Base-by-base conservation (phyloP, 2,329 filamentous ascomycete species). In the Xylaria digitata region DNA sequence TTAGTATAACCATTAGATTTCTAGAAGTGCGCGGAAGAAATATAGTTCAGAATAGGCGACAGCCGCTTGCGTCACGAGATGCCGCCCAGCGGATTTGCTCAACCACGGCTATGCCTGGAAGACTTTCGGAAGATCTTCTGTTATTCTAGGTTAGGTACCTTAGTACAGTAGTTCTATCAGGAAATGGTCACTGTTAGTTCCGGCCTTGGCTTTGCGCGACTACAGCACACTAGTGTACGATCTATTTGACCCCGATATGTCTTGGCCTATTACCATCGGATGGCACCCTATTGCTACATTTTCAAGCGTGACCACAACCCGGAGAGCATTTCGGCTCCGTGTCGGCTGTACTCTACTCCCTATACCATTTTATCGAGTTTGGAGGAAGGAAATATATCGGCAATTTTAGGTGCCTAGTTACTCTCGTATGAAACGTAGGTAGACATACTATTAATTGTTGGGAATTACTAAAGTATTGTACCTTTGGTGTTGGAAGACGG, bases 181-280 rank as follows among this genome's bases (percentile, higher is more conserved):
- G 45, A 61, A 52, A 48, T 56, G 37, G 53, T 49, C 50, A 56
- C 49, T 56, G 49, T 53, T 62, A 37, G 49, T 52, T 23, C 32
- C 34, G 42, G 45, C 34, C 54, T 58, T 58, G 58, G 56, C 61
- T 63, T 49, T 63, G 32, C 59, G 42, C 26, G 49, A 59, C 60
- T 54, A 37, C 52, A 30, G 23, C 26, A 26, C 26, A 26, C 26
- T 55, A 55, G 53, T 56, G 61, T 40, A 42, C 19, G 32, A 58
- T 50, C 61, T 64, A 63, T 59, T 55, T 63, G 46, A 30, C 45
- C 34, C 52, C 9, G 13, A 43, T 57, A 17, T 8, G 45, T 30
- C 46, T 61, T 61, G 42, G 46, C 57, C 45, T 34, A 37, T 23
- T 34, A 52, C 63, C 15, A 61, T 46, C 23, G 9, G 37, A 55